Base-by-base conservation (phyloP, 345 rosid species). In the Eucalyptus brandiana region DNA sequence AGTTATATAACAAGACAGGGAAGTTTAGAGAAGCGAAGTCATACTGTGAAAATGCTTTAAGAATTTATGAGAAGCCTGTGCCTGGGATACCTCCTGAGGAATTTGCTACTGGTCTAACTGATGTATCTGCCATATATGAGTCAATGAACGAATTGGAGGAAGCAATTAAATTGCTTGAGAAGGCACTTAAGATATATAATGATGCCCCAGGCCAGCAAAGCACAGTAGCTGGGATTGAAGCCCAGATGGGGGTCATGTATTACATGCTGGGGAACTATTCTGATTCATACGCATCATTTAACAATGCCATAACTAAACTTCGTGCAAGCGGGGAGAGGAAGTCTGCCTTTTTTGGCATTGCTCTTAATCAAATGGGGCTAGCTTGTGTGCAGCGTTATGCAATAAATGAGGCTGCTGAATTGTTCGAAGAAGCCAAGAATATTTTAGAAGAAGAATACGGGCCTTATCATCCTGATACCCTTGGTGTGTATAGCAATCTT, bases 361-460 rank as follows among this genome's bases (percentile, higher is more conserved):
- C 97, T 72, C 93, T 97, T 87, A 97, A 97, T 93, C 99, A 97
- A 90, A 95, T 97, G 99, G 99, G 99, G 56, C 91, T 97, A 85
- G 95, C 98, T 91, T 97, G 99, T 72, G 95, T 96, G 88, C 99
- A 97, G 89, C 92, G 94, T 21, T 92, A 92, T 49, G 92, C 94
- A 3, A 93, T 97, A 90, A 93, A 95, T 7, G 98, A 96, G 92
- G 99, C 99, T 87, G 96, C 94, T 30, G 96, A 94, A 86, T 88
- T 97, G 90, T 96, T 97, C 51, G 98, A 97, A 93, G 99, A 97
- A 91, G 98, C 99, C 87, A 95, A 94, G 93, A 88, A 62, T 90
- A 90, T 97, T 90, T 85, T 96, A 92, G 99, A 97, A 90, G 93
- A 94, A 93, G 97, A 94, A 90, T 95, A 92, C 60, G 99, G 99